Evolutionary conservation across 768 basidiomycete species (phyloP).

Genomic region (Phanerochaete sordida): DNA sequence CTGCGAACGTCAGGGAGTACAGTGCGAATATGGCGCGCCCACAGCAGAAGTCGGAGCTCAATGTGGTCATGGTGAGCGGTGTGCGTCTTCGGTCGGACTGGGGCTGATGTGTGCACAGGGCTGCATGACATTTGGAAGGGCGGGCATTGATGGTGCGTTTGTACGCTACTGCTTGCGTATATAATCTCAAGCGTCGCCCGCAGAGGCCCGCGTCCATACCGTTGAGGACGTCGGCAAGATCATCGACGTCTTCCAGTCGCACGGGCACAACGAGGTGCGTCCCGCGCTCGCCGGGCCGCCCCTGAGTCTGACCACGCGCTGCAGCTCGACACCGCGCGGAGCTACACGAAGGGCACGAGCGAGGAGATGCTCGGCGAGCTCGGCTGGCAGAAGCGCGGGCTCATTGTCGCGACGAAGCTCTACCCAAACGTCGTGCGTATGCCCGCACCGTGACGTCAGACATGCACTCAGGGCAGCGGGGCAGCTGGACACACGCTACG

Average conservation of each 20-base stretch:
- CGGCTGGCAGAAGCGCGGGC: slow-evolving; percentile 44
- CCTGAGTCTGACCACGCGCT: neutral
- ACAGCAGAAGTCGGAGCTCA: slow-evolving; percentile 39
- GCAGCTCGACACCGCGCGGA: slow-evolving; percentile 28
- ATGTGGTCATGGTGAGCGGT: slow-evolving; percentile 46
- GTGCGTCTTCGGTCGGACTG: too few species aligned
- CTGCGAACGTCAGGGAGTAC: neutral
- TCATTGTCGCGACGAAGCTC: slow-evolving; percentile 61
- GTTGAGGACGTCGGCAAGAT: slow-evolving; percentile 47
- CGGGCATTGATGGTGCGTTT: slow-evolving; percentile 38
- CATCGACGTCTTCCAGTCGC: slow-evolving; percentile 48
- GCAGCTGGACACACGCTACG: neutral
- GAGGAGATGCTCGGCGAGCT: slow-evolving; percentile 46
- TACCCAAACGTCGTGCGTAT: slow-evolving; percentile 19
- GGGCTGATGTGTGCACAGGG: slow-evolving; percentile 25
- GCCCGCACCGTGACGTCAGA: neutral
- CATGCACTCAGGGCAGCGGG: neutral
- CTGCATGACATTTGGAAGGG: slow-evolving; percentile 51
- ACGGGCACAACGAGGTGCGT: slow-evolving; percentile 52
- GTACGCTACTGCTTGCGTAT: too few species aligned
- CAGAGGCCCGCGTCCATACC: slow-evolving; percentile 43
- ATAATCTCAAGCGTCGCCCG: neutral
- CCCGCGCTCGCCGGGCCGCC: neutral
- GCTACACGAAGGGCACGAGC: slow-evolving; percentile 27
- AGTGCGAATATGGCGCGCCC: neutral